Percentiles rank a stretch among this genome's conserved stretches.
Evolutionary conservation across 305 asterid genomes (phyloP).

Genomic region (Lippia alba): DNA sequence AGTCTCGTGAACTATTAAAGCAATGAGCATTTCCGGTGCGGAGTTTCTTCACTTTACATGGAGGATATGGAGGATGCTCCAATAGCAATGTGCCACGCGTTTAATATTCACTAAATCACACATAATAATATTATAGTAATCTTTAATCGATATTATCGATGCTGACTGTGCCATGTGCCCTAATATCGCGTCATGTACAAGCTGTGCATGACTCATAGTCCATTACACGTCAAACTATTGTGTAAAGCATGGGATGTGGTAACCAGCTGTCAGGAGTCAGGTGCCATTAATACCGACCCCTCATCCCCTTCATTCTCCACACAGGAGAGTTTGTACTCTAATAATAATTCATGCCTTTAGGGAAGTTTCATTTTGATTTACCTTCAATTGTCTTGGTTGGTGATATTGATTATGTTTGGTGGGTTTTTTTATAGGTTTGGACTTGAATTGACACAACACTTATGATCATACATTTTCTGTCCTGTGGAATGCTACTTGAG

Average conservation of each 20-base stretch:
- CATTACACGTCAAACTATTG: not conserved
- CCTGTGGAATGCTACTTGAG: too few species aligned
- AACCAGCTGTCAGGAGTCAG: not conserved
- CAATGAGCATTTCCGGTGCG: not conserved
- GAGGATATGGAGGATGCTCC: too few species aligned
- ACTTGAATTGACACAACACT: not conserved
- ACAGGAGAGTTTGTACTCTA: not conserved
- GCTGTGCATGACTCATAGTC: not conserved
- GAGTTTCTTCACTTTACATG: not conserved
- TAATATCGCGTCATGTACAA: too few species aligned
- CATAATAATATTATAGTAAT: too few species aligned
- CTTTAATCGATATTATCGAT: too few species aligned
- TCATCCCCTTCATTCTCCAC: slow-evolving; percentile 2
- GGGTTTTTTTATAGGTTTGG: slow-evolving; percentile 6
- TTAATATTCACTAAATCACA: too few species aligned
- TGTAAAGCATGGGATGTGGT: not conserved
- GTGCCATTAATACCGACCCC: slow-evolving; percentile 13
- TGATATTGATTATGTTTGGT: not conserved
- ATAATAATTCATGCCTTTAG: not conserved
- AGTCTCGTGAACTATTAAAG: not conserved
- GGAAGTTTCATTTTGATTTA: slow-evolving; percentile 1
- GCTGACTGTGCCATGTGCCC: too few species aligned
- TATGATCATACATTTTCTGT: too few species aligned
- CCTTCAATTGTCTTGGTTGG: slow-evolving; percentile 16
- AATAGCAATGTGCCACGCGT: too few species aligned